Base-by-base conservation (phyloP, 805 yeast species). In the Ogataea philodendri region DNA sequence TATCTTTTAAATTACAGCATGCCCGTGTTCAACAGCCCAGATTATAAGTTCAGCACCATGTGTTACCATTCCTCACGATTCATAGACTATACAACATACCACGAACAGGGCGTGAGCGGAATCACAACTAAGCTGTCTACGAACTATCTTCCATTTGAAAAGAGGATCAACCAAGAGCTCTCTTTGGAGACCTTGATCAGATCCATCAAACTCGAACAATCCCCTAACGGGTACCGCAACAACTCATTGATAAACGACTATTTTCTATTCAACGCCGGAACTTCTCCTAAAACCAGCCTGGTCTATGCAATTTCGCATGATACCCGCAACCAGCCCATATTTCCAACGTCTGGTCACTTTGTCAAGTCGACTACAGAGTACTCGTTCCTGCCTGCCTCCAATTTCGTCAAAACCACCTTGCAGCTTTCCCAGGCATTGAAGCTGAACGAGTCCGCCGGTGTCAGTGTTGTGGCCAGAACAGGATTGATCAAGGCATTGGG, bases 1-100 rank as follows among this genome's bases (percentile, higher is more conserved):
- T 74, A 75, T 50, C 55, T 75, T 21, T 37, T 70, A 11, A 71
- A 70, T 47, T 73, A 65, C 45, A 59, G 63, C 35, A 66, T 63
- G 54, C 81, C 81, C 0, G 26, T 74, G 2, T 39, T 49, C 15
- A 69, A 72, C 49, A 60, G 57, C 34, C 60, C 75, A 3, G 57
- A 63, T 39, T 62, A 55, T 41, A 55, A 62, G 25, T 55, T 61
- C 46, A 76, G 72, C 33, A 57, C 64, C 9, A 49, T 63, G 25
- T 53, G 53, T 9, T 69, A 60, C 35, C 62, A 67, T 28, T 72
- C 76, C 30, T 62, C 71, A 3, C 53, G 76, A 40, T 60, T 57
- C 31, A 57, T 70, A 17, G 80, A 76, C 43, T 73, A 69, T 66
- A 55, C 75, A 17, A 63, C 67, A 17, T 54, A 47, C 29, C 65